Evolutionary conservation across 176 grass and related monocot genomes (phyloP), one percentile per base, ranked within the genome.

Genomic region (Phragmites australis): DNA sequence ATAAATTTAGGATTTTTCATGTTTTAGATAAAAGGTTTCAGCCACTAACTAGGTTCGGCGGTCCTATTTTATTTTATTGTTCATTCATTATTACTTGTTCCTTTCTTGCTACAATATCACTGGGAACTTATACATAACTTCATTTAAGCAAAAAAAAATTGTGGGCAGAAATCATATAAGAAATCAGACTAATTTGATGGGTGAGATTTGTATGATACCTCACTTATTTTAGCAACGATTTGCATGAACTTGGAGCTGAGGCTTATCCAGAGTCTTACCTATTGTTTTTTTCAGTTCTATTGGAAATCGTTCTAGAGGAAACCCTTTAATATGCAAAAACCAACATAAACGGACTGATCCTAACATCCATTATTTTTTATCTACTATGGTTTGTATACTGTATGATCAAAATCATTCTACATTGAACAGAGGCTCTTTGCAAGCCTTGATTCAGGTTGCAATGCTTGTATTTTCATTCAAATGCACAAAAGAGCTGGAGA

Each of bases 401-500:
- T 67, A 34, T 79, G 62, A 51, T 52, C 41, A 25, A 44, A 64
- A 26, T 22, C 3, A 56, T 67, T 82, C 2, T 75, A 79, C 39
- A 65, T 37, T 31, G 73, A 89, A 67, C 87, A 98, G 92, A 98
- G 92, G 86, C 90, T 88, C 54, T 98, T 94, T 81, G 86, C 90
- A 76, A 92, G 83, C 44, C 84, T 98, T 25, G 96, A 98, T 59
- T 85, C 96, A 13, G 92, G 90, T 72, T 98, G 92, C 86, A 93
- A 98, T 79, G 96, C 88, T 63, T 89, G 93, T 68, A 65, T 93
- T 42, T 94, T 94, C 75, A 88, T 98, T 81, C 92, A 94, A 93
- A 98, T 98, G 96, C 86, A 88, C 81, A 95, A 86, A 81, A 72
- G 81, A 71, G 70, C 22, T 15, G 79, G 81, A n/a, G 92, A 95